Base-by-base conservation (phyloP, 768 basidiomycete genomes). In the Leccinum boreale region DNA sequence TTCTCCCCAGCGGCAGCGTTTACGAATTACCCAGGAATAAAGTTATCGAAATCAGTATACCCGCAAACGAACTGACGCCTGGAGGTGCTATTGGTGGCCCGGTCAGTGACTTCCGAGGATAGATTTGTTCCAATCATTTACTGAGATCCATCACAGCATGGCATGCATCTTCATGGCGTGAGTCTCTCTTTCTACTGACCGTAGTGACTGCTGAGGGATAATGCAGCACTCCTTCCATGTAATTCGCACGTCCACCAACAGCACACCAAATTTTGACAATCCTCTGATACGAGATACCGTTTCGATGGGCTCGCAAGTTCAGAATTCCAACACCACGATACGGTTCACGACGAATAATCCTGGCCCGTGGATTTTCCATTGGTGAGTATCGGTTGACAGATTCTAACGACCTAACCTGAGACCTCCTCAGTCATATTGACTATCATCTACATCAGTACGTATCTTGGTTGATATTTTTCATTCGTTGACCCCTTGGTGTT, bases 261-360 rank as follows among this genome's bases (percentile, higher is more conserved):
- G 55, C 9, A 62, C 61, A 0, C 59, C 68, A 17, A 78, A 78
- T 61, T 79, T 73, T 36, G 57, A 68, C 29, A 68, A 79, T 54
- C 77, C 77, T 11, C 50, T 72, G n/a, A 63, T 54, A 57, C 69
- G 77, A 15, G 77, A 78, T 50, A 70, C 69, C 0, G 60, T 72
- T 29, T 73, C 66, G 42, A 73, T 70, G 63, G 70, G 72, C n/a
- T 61, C 60, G 39, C 66, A 69, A 55, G 63, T 58, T 2, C 63
- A 79, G 69, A 58, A 56, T 0, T 69, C 80, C 67, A 71, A 80
- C 64, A 79, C 81, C 28, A 80, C 80, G 3, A 73, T 89, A 52
- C 79, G 86, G 35, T 88, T 85, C 70, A 65, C 73, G 24, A 85
- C 86, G 3, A 81, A 89, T 64, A 89, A 89, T 69, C 78, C 85